A percentile compares a stretch with the other conserved stretches of the same genome.
These are phyloP conservation scores for Salvia rosmarinus DNA, from an alignment of 257 asterid genomes.

Conservation along the genomic window DNA sequence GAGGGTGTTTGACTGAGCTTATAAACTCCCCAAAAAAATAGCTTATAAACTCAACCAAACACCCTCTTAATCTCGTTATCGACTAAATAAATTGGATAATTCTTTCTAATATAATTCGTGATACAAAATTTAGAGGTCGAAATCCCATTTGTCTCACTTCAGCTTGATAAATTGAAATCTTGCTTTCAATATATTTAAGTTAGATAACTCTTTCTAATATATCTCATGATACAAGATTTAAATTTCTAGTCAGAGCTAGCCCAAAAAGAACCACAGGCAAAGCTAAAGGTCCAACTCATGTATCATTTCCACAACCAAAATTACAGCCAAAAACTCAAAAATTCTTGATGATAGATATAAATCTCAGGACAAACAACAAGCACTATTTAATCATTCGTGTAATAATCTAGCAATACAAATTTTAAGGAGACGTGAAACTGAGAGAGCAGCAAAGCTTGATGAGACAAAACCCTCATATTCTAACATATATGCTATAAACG, in stretches of 20 bases:
- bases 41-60: too few species aligned
- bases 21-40: too few species aligned
- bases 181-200: too few species aligned
- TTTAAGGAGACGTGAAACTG: conserved; percentile 17
- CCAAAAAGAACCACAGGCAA: not conserved
- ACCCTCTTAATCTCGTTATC: too few species aligned
- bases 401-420: conserved; percentile 25
- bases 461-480: conserved; percentile 30
- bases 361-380: conserved; percentile 37
- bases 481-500: conserved; percentile 5
- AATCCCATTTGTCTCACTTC: too few species aligned
- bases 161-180: too few species aligned
- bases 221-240: not conserved
- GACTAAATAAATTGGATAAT: too few species aligned
- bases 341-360: conserved; percentile 10
- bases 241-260: not conserved
- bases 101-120: too few species aligned
- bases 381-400: conserved; percentile 29
- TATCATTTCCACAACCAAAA: conserved; percentile 9
- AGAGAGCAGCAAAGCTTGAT: conserved; percentile 20
- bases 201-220: too few species aligned
- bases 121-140: too few species aligned
- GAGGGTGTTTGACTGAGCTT: too few species aligned
- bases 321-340: not conserved
- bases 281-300: not conserved